Percentiles rank a stretch among this genome's conserved stretches.
Evolutionary conservation across 768 basidiomycete genomes (phyloP).

Genomic region (Pisolithus sp.): DNA sequence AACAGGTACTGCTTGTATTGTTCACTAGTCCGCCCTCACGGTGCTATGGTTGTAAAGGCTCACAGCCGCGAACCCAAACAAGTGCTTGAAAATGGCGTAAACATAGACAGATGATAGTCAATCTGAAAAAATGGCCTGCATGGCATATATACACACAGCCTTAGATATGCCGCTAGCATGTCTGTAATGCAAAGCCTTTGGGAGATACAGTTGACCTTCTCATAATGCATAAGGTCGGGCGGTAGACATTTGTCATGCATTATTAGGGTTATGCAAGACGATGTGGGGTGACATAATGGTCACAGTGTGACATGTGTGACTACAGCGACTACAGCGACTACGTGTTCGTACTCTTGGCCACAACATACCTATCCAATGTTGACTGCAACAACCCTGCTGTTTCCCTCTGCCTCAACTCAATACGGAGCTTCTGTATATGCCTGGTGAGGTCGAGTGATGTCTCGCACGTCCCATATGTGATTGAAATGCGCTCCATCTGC

Average conservation of each 20-base stretch:
- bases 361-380: not conserved
- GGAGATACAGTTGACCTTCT: too few species aligned
- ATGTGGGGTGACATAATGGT: not conserved
- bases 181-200: too few species aligned
- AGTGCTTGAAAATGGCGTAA: too few species aligned
- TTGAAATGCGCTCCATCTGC: slow-evolving; percentile 2
- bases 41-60: too few species aligned
- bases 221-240: too few species aligned
- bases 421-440: not conserved
- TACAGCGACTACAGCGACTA: not conserved
- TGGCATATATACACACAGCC: too few species aligned
- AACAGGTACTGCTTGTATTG: too few species aligned
- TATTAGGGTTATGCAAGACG: slow-evolving; percentile 1
- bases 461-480: not conserved
- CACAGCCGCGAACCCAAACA: too few species aligned
- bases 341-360: not conserved
- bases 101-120: too few species aligned
- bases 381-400: not conserved
- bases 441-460: not conserved
- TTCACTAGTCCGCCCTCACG: too few species aligned
- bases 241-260: not conserved
- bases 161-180: too few species aligned
- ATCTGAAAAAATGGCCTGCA: too few species aligned
- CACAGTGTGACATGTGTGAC: not conserved
- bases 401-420: not conserved